These are phyloP conservation scores for Blastomyces parvus DNA, from an alignment of 2,329 filamentous ascomycete genomes.

Conservation along the genomic window DNA sequence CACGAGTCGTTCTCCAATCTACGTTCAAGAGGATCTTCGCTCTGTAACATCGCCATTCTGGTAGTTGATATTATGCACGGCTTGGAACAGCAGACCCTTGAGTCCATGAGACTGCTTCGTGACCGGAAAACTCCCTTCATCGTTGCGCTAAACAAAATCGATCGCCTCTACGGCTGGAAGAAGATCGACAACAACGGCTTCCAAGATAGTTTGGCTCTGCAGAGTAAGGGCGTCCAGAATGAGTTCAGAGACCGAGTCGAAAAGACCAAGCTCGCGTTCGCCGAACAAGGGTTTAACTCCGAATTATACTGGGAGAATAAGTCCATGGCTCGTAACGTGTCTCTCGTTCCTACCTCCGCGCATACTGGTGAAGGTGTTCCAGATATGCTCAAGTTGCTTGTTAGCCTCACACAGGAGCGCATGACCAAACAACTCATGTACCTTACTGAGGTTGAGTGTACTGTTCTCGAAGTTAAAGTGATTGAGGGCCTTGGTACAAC, in stretches of 20 bases:
- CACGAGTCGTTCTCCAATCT: constrained; percentile 99
- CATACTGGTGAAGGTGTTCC: constrained; percentile 99
- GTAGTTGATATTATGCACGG: constrained; percentile 99
- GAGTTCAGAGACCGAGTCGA: constrained; percentile 88
- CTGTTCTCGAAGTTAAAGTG: constrained; percentile 96
- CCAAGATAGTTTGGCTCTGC: constrained; percentile 77
- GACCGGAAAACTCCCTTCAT: constrained; percentile 97
- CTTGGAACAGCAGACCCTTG: constrained; percentile 89
- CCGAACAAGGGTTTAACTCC: constrained; percentile 95
- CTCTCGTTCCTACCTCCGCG: constrained; percentile 92
- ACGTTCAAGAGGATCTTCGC: constrained; percentile 88
- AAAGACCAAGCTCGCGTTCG: constrained; percentile 85
- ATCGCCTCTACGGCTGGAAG: constrained; percentile 98
- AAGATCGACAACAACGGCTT: constrained; percentile 98
- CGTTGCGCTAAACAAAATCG: constrained; percentile 98
- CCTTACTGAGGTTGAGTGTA: constrained; percentile 92
- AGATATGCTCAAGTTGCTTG: constrained; percentile 93
- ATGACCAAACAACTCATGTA: constrained; percentile 99
- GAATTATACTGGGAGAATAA: constrained; percentile 98
- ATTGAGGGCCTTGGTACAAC: constrained; percentile 98
- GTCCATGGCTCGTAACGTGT: constrained; percentile 87
- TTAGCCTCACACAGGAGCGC: constrained; percentile 86
- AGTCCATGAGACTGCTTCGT: constrained; percentile 89
- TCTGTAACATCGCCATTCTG: constrained; percentile 98
- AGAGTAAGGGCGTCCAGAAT: constrained; percentile 86